Base-by-base conservation (phyloP, 2,329 filamentous ascomycete species). In the Nothophaeocryptopus gaeumannii region DNA sequence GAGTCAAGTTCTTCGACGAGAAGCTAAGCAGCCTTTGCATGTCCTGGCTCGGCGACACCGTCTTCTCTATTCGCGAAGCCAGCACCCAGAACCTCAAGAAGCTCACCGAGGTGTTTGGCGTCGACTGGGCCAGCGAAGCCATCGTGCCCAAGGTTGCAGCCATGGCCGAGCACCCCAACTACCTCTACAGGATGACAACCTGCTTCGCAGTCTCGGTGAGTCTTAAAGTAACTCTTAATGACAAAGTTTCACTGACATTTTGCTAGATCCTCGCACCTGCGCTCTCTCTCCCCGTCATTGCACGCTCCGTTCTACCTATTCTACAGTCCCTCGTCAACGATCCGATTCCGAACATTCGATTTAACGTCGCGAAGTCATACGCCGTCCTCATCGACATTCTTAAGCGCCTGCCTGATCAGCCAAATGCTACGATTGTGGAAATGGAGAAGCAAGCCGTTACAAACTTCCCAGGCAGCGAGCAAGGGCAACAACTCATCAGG, bases 181-280 rank as follows among this genome's bases (percentile, higher is more conserved):
- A 99, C 71, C 85, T 99, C 45, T 99, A 99, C 80, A 83, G 93
- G 70, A 99, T 99, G 93, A 99, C 93, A 8, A 99, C 93, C n/a
- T 97, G 92, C 76, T 99, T 99, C 71, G 93, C 93, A 55, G 95
- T 99, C 60, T 92, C 90, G 63, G 93, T 99, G 80, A 78, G 88
- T 81, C 30, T 12, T 12, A 12, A 7, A 7, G 8, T 26, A 7
- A 3, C 36, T n/a, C 8, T 31, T 11, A 13, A 34, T 12, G 12
- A 8, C 2, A 8, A 13, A 29, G 11, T 8, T 16, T 12, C 30
- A 13, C 58, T 61, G 50, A 64, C 36, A 31, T 32, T 7, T 14
- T 14, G 34, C 41, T 60, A 99, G 93, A 99, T 92, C 16, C 84
- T 99, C 56, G 88, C 93, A 29, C 88, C 88, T 30, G 95, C 95